Conservation (phyloP, 23 red algal species). For the Gracilaria domingensis region DNA sequence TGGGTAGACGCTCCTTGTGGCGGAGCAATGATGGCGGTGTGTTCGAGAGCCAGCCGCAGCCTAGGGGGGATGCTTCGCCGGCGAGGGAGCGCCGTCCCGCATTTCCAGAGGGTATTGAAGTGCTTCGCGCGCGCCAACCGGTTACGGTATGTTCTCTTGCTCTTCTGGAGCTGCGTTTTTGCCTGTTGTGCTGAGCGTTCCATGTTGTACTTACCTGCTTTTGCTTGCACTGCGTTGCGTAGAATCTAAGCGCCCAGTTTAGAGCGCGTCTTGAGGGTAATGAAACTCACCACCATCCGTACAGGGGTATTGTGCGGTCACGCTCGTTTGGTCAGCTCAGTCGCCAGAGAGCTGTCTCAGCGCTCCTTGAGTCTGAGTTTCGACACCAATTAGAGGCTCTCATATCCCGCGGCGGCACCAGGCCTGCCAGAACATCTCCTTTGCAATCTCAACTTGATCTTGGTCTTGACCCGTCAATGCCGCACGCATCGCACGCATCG, state of each 20-base stretch:
- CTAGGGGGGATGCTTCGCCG: constrained; percentile 25
- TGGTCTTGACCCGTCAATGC: not conserved
- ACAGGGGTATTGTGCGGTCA: constrained; percentile 39
- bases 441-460: not conserved
- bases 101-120: constrained; percentile 34
- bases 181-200: not conserved
- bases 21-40: not conserved
- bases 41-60: constrained; percentile 42
- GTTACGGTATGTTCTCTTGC: constrained; percentile 52
- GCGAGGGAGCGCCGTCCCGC: constrained; percentile 20
- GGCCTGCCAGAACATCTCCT: not conserved
- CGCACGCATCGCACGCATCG: not conserved
- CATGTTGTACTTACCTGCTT: not conserved
- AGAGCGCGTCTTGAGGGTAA: constrained; percentile 45
- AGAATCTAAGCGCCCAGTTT: constrained; percentile 64
- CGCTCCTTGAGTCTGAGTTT: constrained; percentile 69
- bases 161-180: not conserved
- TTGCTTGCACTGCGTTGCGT: not conserved
- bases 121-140: constrained; percentile 31
- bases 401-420: constrained; percentile 44
- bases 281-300: not conserved
- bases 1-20: not conserved
- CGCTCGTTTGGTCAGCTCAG: constrained; percentile 58
- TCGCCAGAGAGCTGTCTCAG: constrained; percentile 66
- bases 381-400: constrained; percentile 83